Base-by-base conservation (phyloP, 1,139 yeast genomes). In the Magnusiomyces suaveolens region DNA sequence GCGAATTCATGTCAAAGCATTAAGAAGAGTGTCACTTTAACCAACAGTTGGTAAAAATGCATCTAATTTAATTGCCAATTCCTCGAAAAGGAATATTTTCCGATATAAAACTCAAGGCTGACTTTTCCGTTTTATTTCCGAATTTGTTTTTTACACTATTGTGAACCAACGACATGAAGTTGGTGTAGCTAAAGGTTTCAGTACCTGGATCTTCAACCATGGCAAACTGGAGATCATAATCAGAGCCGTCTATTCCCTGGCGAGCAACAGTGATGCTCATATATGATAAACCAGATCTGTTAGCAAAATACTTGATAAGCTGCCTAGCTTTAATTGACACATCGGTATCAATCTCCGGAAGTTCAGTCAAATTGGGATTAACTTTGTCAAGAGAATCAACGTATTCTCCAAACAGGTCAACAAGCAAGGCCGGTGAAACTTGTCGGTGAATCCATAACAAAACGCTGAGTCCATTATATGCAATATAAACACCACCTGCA, bases 401-500 rank as follows among this genome's bases (percentile, higher is more conserved):
- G 2, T 73, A 73, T 23, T 80, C 75, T 0, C 95, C 96, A 65
- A 90, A 83, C 56, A 92, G 70, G 67, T 90, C 97, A 59, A 78
- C 73, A 33, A 92, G 66, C 39, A 92, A 72, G 57, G 81, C 69
- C 4, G 84, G 81, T 60, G 85, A 83, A 0, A 87, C 86, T 49
- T 81, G 78, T 20, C 80, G 79, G 66, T 87, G 88, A 43, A 92
- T 72, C 83, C 88, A 87, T 39, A 92, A 73, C 55, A 75, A 76
- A 2, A 84, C 74, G 23, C 73, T 67, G 36, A 72, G 74, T 16
- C 96, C 95, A 63, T 87, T 81, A 72, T 85, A 90, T 39, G 84
- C 70, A 52, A 90, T 66, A 68, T 86, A 88, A 10, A 87, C 90
- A 3, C 96, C 95, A 48, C 90, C 89, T 55, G 76, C 77, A 59